phyloP scores from a whole-genome alignment of 495 filamentous ascomycete species.

The Annulohypoxylon maeteangense region DNA sequence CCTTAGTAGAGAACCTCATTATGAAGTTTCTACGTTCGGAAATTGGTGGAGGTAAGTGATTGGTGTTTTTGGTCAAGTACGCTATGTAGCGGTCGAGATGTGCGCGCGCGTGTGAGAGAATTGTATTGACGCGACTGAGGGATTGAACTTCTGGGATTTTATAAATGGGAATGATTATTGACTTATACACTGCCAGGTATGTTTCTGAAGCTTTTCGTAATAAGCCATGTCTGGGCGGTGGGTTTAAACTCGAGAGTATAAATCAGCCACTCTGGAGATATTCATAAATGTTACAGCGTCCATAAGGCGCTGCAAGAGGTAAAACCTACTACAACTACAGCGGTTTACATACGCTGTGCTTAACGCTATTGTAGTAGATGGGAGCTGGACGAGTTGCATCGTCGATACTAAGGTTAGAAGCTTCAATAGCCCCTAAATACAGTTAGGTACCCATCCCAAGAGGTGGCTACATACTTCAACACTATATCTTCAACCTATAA shows the following conservation, averaged over 20 bases:
- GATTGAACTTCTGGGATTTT: neutral
- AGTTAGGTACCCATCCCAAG: neutral
- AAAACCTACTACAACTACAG: neutral
- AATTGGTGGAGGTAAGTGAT: neutral
- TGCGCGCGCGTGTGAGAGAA: neutral
- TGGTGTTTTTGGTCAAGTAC: neutral
- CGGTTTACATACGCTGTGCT: neutral
- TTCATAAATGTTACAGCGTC: neutral
- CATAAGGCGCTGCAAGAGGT: neutral
- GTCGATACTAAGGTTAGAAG: too few relatives aligned
- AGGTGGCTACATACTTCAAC: neutral
- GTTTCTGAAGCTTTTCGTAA: too few relatives aligned
- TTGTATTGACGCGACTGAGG: neutral
- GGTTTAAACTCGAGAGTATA: neutral
- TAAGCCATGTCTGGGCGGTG: too few relatives aligned
- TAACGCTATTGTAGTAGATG: too few relatives aligned
- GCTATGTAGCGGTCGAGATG: neutral
- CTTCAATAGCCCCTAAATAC: too few relatives aligned
- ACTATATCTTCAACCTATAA: neutral
- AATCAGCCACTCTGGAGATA: neutral
- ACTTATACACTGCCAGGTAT: too few relatives aligned
- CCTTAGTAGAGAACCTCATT: conserved; percentile 10
- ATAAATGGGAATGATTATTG: too few relatives aligned
- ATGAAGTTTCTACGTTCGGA: neutral
- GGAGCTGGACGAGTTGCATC: too few relatives aligned